A percentile compares a stretch with the other conserved stretches of the same genome.
These are phyloP conservation scores for Phytophthora multivora DNA, from an alignment of 352 stramenopile species.

Conservation along the genomic window DNA sequence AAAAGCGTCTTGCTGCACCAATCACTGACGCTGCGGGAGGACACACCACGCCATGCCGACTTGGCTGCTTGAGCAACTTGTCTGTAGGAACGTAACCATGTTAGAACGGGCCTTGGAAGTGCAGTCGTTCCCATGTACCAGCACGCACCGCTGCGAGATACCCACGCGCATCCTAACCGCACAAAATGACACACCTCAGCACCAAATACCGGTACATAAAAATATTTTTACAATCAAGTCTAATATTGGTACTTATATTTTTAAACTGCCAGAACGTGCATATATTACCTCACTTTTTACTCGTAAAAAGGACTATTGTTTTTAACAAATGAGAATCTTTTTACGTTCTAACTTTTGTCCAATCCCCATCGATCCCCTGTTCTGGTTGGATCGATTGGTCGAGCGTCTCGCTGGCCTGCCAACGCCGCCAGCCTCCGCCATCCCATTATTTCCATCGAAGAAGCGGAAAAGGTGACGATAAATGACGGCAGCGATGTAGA, in stretches of 20 bases:
- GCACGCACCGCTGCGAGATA: constrained; percentile 19
- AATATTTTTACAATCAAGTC: no score
- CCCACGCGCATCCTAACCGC: constrained; percentile 31
- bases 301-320: constrained; percentile 11
- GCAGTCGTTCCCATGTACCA: background rate
- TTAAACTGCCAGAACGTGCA: background rate
- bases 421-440: constrained; percentile 28
- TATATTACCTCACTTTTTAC: background rate
- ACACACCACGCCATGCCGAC: background rate
- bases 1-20: constrained; percentile 72
- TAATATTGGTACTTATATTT: no score
- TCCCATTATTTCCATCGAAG: constrained; percentile 89
- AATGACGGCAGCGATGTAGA: background rate
- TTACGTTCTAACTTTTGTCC: background rate
- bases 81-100: constrained; percentile 2
- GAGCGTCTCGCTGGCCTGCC: constrained; percentile 43
- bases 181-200: constrained; percentile 8
- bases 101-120: background rate
- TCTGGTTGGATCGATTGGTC: constrained; percentile 70
- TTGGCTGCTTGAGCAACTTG: constrained; percentile 3
- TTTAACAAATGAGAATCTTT: constrained; percentile 9
- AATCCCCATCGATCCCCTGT: background rate
- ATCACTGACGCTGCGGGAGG: constrained; percentile 41
- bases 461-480: constrained; percentile 64
- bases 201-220: no score